Evolutionary conservation across 768 basidiomycete species (phyloP).

Genomic region (Cubamyces lactineus): DNA sequence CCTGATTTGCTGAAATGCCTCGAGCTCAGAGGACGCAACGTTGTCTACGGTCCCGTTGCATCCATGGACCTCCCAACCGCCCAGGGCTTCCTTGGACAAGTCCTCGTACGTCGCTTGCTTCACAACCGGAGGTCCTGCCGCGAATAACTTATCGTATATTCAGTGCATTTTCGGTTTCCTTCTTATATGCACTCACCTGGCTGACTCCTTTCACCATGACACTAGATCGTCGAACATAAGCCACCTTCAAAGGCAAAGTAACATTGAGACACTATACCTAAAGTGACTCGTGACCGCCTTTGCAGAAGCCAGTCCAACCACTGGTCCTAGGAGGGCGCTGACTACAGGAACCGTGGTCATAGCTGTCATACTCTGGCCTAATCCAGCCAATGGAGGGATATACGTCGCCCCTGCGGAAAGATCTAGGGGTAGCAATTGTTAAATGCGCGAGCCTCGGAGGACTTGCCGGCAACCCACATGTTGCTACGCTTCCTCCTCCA

Average conservation of each 20-base stretch:
- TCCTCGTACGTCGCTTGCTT: constrained; percentile 27
- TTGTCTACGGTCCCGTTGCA: constrained; percentile 27
- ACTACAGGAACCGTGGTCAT: constrained; percentile 18
- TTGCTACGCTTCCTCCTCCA: constrained; percentile 24
- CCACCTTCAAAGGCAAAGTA: too few relatives aligned
- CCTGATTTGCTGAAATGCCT: constrained; percentile 22
- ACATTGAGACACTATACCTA: constrained; percentile 3
- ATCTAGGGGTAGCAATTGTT: not conserved
- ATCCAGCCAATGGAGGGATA: constrained; percentile 23
- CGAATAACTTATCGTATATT: constrained; percentile 12
- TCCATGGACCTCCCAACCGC: constrained; percentile 24
- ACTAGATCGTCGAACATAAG: not conserved
- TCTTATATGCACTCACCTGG: constrained; percentile 8
- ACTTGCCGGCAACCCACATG: constrained; percentile 9
- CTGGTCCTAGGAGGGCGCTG: constrained; percentile 25
- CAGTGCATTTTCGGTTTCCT: too few relatives aligned
- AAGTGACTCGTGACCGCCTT: constrained; percentile 26
- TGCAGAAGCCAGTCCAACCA: constrained; percentile 21
- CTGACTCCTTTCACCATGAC: constrained; percentile 25
- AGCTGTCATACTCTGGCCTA: constrained; percentile 23
- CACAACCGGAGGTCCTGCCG: constrained; percentile 26
- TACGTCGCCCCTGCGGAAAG: constrained; percentile 20
- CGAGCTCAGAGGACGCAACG: constrained; percentile 18
- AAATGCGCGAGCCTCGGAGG: not conserved
- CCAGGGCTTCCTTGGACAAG: constrained; percentile 23